Evolutionary conservation across 768 basidiomycete genomes (phyloP).

Genomic region (Pseudohyphozyma bogoriensis): DNA sequence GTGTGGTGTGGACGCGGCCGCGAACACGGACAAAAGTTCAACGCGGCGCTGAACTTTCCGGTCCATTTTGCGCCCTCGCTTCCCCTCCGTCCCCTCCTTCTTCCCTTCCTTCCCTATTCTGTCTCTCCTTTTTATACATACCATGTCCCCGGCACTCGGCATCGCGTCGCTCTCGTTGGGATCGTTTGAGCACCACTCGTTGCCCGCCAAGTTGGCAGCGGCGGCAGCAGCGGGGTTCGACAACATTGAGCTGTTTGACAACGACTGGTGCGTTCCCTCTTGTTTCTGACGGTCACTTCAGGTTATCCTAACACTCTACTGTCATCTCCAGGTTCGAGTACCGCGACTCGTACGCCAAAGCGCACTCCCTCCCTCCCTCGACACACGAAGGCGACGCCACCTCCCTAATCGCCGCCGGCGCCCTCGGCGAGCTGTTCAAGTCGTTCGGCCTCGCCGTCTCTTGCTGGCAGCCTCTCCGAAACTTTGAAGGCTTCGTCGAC

Average conservation of each 20-base stretch:
- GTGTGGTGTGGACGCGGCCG: too few relatives aligned
- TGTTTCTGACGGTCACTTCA: too few relatives aligned
- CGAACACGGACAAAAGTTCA: too few relatives aligned
- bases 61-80: too few relatives aligned
- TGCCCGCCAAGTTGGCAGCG: constrained; percentile 36
- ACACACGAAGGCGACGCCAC: constrained; percentile 25
- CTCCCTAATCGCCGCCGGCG: constrained; percentile 33
- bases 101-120: too few relatives aligned
- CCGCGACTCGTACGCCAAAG: constrained; percentile 33
- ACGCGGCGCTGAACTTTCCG: too few relatives aligned
- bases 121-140: too few relatives aligned
- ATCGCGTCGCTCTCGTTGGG: constrained; percentile 30
- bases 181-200: constrained; percentile 34
- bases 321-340: constrained; percentile 24
- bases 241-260: constrained; percentile 38
- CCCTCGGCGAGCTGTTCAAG: constrained; percentile 17
- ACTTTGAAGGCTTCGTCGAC: constrained; percentile 39
- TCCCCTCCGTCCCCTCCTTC: too few relatives aligned
- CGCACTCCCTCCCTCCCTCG: constrained; percentile 31
- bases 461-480: constrained; percentile 40
- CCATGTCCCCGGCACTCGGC: neutral
- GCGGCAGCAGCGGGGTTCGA: constrained; percentile 24
- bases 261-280: constrained; percentile 40
- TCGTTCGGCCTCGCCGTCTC: constrained; percentile 33
- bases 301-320: too few relatives aligned